Conservation (phyloP, 163 green algal species). For the Chlorella variabilis region DNA sequence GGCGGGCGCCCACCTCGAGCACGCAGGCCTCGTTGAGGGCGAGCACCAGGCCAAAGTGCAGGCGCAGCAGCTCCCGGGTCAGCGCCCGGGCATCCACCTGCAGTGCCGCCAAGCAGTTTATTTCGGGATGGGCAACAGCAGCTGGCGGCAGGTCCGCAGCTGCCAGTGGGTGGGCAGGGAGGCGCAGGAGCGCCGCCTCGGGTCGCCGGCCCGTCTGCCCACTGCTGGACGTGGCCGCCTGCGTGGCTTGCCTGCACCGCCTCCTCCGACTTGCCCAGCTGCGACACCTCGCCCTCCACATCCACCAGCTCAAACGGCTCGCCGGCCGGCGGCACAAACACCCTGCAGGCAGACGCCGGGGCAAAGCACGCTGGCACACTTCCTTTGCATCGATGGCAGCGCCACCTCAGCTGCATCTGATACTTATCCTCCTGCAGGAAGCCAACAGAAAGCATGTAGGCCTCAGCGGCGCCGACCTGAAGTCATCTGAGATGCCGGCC, state of each 20-base stretch:
- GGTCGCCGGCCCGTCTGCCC: too few relatives aligned
- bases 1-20: neutral
- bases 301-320: constrained; percentile 47
- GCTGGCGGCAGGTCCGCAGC: too few relatives aligned
- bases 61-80: constrained; percentile 1
- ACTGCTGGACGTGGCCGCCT: too few relatives aligned
- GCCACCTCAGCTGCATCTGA: too few relatives aligned
- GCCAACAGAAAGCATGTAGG: neutral
- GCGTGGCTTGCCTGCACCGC: neutral
- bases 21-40: constrained; percentile 35
- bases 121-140: too few relatives aligned
- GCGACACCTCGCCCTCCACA: constrained; percentile 44
- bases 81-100: constrained; percentile 33
- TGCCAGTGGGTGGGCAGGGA: too few relatives aligned
- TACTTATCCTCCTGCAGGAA: too few relatives aligned
- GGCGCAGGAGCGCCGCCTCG: too few relatives aligned
- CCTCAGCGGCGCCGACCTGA: neutral
- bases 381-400: too few relatives aligned
- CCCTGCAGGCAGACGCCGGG: neutral
- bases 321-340: constrained; percentile 14
- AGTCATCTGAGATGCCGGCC: constrained; percentile 5
- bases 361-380: too few relatives aligned
- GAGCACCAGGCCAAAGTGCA: constrained; percentile 27
- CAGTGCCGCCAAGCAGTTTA: too few relatives aligned
- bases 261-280: constrained; percentile 13